These are phyloP conservation scores for Zymoseptoria crescenta DNA, from an alignment of 2,329 filamentous ascomycete species.

Conservation along the genomic window DNA sequence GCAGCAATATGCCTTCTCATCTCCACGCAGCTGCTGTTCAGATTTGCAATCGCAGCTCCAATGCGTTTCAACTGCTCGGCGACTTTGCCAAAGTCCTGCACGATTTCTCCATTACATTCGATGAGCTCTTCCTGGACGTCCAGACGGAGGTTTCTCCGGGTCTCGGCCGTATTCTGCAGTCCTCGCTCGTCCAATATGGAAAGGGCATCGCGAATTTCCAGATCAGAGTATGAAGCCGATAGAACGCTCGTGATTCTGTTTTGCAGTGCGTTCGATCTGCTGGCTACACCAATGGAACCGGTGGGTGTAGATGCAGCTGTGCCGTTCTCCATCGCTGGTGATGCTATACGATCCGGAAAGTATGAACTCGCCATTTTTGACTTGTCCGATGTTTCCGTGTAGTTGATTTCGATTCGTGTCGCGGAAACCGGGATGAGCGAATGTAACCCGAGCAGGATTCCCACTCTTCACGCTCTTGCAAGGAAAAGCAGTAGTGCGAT, in stretches of 20 bases:
- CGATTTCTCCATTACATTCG: constrained; percentile 80
- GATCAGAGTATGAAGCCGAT: constrained; percentile 85
- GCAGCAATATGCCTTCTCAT: constrained; percentile 70
- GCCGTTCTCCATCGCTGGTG: constrained; percentile 11
- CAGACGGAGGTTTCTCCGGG: constrained; percentile 68
- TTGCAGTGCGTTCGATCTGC: constrained; percentile 59
- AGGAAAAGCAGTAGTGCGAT: neutral
- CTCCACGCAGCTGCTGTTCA: constrained; percentile 72
- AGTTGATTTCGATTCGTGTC: neutral
- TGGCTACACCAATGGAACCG: neutral
- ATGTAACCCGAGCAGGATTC: too few species aligned
- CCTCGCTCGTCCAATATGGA: constrained; percentile 65
- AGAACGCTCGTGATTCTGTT: constrained; percentile 78
- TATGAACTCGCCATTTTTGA: constrained; percentile 20
- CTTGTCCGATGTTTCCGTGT: neutral
- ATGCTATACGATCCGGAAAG: constrained; percentile 14
- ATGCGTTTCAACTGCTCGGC: constrained; percentile 88
- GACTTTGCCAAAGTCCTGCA: constrained; percentile 80
- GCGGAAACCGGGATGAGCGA: neutral
- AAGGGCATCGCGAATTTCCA: constrained; percentile 81
- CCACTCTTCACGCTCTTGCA: too few species aligned
- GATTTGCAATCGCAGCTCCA: constrained; percentile 64
- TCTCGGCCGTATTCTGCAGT: constrained; percentile 66
- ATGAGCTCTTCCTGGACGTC: constrained; percentile 89
- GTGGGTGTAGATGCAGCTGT: constrained; percentile 15